Evolutionary conservation across 2,329 filamentous ascomycete genomes (phyloP).

Genomic region (Sporothrix luriei): DNA sequence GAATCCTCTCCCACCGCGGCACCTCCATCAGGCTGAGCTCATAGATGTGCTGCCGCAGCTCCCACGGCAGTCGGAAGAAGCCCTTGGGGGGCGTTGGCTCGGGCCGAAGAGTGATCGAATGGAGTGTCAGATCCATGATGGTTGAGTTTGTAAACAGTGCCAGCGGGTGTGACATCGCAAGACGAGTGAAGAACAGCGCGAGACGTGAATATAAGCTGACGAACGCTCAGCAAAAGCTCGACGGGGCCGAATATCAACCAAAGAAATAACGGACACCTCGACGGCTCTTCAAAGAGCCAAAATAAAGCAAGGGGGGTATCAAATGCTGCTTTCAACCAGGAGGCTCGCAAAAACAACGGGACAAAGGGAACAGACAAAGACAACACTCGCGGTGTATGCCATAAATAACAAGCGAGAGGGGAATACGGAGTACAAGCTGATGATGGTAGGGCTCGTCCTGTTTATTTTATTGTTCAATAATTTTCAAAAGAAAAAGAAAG

Average conservation of each 20-base stretch:
- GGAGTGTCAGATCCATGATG: background rate
- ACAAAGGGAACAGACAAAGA: background rate
- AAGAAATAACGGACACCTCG: background rate
- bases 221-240: background rate
- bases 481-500: too few species aligned
- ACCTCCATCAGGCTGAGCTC: constrained; percentile 29
- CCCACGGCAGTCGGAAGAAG: constrained; percentile 29
- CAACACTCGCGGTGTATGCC: background rate
- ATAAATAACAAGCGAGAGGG: background rate
- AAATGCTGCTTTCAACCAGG: background rate
- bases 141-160: background rate
- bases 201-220: background rate
- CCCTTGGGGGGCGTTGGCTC: background rate
- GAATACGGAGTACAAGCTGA: background rate
- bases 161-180: background rate
- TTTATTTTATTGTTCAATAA: too few species aligned
- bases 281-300: background rate
- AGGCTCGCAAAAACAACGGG: background rate
- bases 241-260: background rate
- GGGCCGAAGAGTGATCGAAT: background rate
- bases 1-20: constrained; percentile 22
- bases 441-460: too few species aligned
- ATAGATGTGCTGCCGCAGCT: constrained; percentile 33
- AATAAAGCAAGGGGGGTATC: constrained; percentile 10
- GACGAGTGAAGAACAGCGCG: background rate